phyloP scores from a whole-genome alignment of 116 monocot species.

The Trichopus zeylanicus region DNA sequence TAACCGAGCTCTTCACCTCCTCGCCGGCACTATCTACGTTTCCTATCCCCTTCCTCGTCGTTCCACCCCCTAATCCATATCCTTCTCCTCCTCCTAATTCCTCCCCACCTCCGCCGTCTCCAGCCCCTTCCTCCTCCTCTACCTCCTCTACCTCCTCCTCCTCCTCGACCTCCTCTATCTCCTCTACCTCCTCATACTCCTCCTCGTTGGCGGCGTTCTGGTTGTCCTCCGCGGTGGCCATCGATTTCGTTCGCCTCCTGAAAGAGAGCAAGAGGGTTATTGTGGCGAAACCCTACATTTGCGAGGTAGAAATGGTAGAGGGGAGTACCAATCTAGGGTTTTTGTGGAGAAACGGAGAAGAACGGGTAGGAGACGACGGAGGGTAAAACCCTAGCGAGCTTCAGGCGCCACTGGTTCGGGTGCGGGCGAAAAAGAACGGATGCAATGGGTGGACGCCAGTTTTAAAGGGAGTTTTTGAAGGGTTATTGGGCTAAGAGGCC shows the following conservation, averaged over 20 bases:
- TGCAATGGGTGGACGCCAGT: too few species aligned
- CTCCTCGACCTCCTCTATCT: constrained; percentile 48
- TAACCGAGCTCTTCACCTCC: constrained; percentile 35
- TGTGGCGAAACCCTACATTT: not conserved
- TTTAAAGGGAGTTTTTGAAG: too few species aligned
- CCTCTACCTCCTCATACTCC: constrained; percentile 23
- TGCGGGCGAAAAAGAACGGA: too few species aligned
- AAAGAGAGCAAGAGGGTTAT: constrained; percentile 7
- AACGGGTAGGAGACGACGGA: not conserved
- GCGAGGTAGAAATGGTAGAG: not conserved
- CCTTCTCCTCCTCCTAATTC: constrained; percentile 4
- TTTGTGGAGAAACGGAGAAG: too few species aligned
- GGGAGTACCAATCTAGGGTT: constrained; percentile 5
- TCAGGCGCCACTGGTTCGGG: constrained; percentile 1
- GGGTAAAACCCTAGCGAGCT: constrained; percentile 4
- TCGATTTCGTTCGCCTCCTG: constrained; percentile 20
- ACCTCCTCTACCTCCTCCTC: constrained; percentile 55
- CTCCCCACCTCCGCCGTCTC: constrained; percentile 16
- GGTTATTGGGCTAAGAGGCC: too few species aligned
- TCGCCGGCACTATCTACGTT: constrained; percentile 45
- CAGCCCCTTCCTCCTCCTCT: constrained; percentile 24
- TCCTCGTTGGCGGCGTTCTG: constrained; percentile 29
- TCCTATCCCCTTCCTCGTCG: constrained; percentile 23
- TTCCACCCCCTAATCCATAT: constrained; percentile 11
- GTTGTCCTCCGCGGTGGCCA: constrained; percentile 47